Conservation (phyloP, 129 eudicot species). For the Mikania micrantha region DNA sequence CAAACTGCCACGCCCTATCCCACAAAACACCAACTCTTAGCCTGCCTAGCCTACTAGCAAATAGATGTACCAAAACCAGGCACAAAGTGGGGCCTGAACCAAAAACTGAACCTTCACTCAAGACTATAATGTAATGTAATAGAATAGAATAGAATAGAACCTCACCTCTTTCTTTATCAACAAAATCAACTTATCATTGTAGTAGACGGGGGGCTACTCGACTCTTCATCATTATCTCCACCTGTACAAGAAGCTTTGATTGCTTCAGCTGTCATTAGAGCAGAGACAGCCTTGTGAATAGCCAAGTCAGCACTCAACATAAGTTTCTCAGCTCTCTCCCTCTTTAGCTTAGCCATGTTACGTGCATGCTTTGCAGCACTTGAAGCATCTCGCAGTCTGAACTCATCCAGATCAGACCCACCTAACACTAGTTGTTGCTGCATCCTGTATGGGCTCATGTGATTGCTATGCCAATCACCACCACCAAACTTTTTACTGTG, state of each 20-base stretch:
- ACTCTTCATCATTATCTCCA: background rate
- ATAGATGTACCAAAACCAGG: conserved; percentile 36
- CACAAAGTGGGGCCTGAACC: conserved; percentile 15
- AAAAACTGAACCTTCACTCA: conserved; percentile 25
- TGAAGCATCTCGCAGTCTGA: conserved; percentile 73
- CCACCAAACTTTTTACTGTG: conserved; percentile 19
- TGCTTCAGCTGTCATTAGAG: conserved; percentile 81
- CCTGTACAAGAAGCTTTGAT: conserved; percentile 41
- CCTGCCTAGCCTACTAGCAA: conserved; percentile 26
- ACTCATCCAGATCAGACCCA: conserved; percentile 68
- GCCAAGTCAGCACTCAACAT: conserved; percentile 76
- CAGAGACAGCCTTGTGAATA: conserved; percentile 69
- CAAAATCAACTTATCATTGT: conserved; percentile 26
- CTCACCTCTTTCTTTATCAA: conserved; percentile 20
- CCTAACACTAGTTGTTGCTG: conserved; percentile 43
- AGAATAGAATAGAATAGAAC: background rate
- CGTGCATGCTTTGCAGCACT: conserved; percentile 69
- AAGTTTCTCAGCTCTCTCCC: conserved; percentile 69
- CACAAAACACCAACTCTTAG: conserved; percentile 26
- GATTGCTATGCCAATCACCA: conserved; percentile 43
- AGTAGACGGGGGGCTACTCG: conserved; percentile 21
- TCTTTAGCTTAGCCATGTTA: conserved; percentile 64
- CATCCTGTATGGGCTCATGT: conserved; percentile 22
- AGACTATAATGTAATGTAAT: background rate
- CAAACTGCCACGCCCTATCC: conserved; percentile 30